These are phyloP conservation scores for Aureococcus anophagefferens DNA, from an alignment of 108 stramenopile genomes.

Conservation along the genomic window DNA sequence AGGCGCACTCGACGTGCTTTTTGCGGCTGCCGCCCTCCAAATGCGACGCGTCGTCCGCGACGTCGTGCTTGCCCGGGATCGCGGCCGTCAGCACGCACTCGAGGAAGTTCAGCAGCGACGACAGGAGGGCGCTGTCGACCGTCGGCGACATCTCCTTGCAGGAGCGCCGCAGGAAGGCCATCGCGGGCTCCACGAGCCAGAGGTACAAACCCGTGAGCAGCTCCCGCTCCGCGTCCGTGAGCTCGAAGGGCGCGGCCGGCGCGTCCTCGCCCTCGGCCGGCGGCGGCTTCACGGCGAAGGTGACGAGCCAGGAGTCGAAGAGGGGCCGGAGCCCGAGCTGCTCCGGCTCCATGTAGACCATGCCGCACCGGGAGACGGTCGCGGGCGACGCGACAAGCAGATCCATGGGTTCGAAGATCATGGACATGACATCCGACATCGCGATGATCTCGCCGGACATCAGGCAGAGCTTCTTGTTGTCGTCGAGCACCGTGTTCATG, in stretches of 20 bases:
- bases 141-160: slow-evolving; percentile 47
- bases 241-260: slow-evolving; percentile 16
- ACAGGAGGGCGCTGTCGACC: slow-evolving; percentile 45
- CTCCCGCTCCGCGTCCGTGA: slow-evolving; percentile 15
- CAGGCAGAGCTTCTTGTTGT: slow-evolving; percentile 61
- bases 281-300: background rate
- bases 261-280: background rate
- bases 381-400: slow-evolving; percentile 56
- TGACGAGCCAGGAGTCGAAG: slow-evolving; percentile 38
- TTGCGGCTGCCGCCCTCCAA: background rate
- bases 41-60: background rate
- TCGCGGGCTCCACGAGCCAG: slow-evolving; percentile 52
- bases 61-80: background rate
- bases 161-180: slow-evolving; percentile 40
- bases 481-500: slow-evolving; percentile 59
- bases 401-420: slow-evolving; percentile 69
- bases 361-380: slow-evolving; percentile 58
- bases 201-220: slow-evolving; percentile 31
- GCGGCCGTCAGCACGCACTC: slow-evolving; percentile 26
- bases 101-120: slow-evolving; percentile 34
- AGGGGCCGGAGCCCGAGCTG: slow-evolving; percentile 53
- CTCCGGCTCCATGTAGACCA: slow-evolving; percentile 62
- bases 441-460: slow-evolving; percentile 62
- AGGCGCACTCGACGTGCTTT: slow-evolving; percentile 38
- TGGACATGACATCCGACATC: slow-evolving; percentile 53